These are phyloP conservation scores for Plasmopara viticola DNA, from an alignment of 352 stramenopile genomes.

Conservation along the genomic window DNA sequence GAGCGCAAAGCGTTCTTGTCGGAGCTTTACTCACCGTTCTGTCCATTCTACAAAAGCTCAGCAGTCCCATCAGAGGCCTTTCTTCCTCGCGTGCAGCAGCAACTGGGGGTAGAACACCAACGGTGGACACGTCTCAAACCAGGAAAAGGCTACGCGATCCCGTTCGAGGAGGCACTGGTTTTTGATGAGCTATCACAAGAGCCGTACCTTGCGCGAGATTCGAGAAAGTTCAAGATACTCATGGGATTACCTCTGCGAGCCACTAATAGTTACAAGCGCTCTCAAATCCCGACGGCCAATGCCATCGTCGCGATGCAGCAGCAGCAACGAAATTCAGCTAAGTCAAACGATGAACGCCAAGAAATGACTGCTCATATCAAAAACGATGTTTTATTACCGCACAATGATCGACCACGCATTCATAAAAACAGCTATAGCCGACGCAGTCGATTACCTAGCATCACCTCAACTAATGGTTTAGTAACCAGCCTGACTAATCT, in stretches of 20 bases:
- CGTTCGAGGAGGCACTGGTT: slow-evolving; percentile 30
- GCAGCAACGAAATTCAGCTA: slow-evolving; percentile 18
- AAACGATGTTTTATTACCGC: slow-evolving; percentile 7
- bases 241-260: slow-evolving; percentile 40
- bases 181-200: slow-evolving; percentile 43
- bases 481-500: slow-evolving; percentile 22
- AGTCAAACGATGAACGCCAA: slow-evolving; percentile 21
- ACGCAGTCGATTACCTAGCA: slow-evolving; percentile 16
- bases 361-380: slow-evolving; percentile 5
- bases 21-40: slow-evolving; percentile 52
- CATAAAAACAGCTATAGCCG: slow-evolving; percentile 8
- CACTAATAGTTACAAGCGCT: slow-evolving; percentile 21
- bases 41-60: slow-evolving; percentile 45
- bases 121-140: slow-evolving; percentile 14
- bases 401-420: slow-evolving; percentile 6
- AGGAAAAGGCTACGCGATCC: slow-evolving; percentile 28
- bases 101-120: slow-evolving; percentile 25
- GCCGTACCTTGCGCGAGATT: slow-evolving; percentile 47
- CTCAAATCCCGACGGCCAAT: slow-evolving; percentile 33
- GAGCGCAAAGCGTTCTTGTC: slow-evolving; percentile 28
- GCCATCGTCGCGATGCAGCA: slow-evolving; percentile 35
- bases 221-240: slow-evolving; percentile 45
- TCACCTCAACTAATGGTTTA: slow-evolving; percentile 7
- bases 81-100: slow-evolving; percentile 39
- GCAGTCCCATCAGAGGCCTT: slow-evolving; percentile 37